Conservation (phyloP, 2,329 filamentous ascomycete species). For the Cladophialophora psammophila region DNA sequence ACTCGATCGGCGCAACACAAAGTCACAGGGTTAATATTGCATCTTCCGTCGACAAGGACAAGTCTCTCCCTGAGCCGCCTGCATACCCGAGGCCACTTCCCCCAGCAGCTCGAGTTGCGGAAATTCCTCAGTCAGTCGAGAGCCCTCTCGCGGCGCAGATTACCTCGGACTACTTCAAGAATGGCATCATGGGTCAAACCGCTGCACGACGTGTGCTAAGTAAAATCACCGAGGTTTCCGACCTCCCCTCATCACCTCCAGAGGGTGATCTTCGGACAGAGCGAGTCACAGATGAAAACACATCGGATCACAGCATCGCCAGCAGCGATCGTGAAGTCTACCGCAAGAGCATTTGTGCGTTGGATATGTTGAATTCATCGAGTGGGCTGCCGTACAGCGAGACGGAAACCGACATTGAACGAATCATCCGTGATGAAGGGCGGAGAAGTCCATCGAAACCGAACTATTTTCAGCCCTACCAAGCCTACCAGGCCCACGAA, state of each 20-base stretch:
- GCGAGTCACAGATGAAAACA: conserved; percentile 10
- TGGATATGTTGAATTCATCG: conserved; percentile 34
- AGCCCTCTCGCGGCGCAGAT: conserved; percentile 33
- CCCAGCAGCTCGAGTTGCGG: conserved; percentile 22
- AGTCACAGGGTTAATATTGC: neutral
- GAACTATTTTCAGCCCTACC: neutral
- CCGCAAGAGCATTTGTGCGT: conserved; percentile 33
- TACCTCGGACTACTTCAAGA: conserved; percentile 29
- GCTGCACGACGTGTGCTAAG: conserved; percentile 32
- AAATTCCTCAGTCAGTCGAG: conserved; percentile 16
- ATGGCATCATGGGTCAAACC: conserved; percentile 35
- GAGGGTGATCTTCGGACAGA: conserved; percentile 8
- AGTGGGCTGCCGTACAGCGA: conserved; percentile 21
- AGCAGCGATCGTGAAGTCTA: conserved; percentile 38
- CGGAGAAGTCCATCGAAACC: neutral
- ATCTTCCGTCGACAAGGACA: conserved; percentile 24
- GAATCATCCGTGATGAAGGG: conserved; percentile 15
- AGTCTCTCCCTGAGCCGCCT: conserved; percentile 30
- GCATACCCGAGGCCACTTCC: conserved; percentile 6
- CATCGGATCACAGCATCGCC: conserved; percentile 31
- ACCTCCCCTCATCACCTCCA: conserved; percentile 8
- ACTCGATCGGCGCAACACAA: conserved; percentile 28
- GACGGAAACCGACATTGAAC: conserved; percentile 26
- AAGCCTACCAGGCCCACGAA: neutral
- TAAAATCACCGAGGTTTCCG: conserved; percentile 33